Percentiles rank a stretch among this genome's conserved stretches.
Conservation (phyloP, 139 green algal species). For the Tetraselmis chui region DNA sequence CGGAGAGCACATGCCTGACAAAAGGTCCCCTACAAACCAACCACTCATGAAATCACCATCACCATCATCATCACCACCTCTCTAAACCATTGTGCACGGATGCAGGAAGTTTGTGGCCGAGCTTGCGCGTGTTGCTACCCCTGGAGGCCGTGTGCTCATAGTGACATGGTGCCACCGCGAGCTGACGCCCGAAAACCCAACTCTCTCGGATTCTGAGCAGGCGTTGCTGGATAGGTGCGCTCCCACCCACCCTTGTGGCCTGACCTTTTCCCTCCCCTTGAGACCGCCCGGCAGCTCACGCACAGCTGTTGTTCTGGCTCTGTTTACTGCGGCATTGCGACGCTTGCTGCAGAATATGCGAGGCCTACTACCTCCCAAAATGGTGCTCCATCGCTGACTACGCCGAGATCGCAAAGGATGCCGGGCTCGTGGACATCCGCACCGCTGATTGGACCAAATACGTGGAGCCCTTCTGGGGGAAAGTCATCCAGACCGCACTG, state of each 20-base stretch:
- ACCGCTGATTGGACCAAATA: constrained; percentile 12
- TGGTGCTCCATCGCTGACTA: constrained; percentile 94
- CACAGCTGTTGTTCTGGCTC: no score
- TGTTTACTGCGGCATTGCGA: no score
- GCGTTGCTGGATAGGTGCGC: constrained; percentile 58
- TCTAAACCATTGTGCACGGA: no score
- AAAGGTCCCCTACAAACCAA: no score
- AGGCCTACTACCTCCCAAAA: constrained; percentile 94
- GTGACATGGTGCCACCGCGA: constrained; percentile 86
- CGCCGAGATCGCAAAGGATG: constrained; percentile 50
- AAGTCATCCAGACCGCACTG: constrained; percentile 82
- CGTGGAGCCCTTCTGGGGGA: constrained; percentile 91
- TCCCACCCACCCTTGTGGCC: background rate
- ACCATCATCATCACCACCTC: no score
- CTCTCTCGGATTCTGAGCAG: constrained; percentile 43
- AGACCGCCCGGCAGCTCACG: no score
- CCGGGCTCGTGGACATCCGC: constrained; percentile 29
- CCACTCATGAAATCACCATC: no score
- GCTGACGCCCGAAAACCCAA: constrained; percentile 24
- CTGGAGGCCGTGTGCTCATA: constrained; percentile 74
- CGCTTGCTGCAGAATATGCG: constrained; percentile 76
- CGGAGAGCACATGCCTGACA: constrained; percentile 91
- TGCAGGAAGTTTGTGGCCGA: constrained; percentile 87
- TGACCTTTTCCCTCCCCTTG: background rate
- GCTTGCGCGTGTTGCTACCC: constrained; percentile 78